Evolutionary conservation across 1,284 basidiomycete genomes (phyloP), one percentile per base, ranked within the genome.

Genomic region (Papiliotrema laurentii): DNA sequence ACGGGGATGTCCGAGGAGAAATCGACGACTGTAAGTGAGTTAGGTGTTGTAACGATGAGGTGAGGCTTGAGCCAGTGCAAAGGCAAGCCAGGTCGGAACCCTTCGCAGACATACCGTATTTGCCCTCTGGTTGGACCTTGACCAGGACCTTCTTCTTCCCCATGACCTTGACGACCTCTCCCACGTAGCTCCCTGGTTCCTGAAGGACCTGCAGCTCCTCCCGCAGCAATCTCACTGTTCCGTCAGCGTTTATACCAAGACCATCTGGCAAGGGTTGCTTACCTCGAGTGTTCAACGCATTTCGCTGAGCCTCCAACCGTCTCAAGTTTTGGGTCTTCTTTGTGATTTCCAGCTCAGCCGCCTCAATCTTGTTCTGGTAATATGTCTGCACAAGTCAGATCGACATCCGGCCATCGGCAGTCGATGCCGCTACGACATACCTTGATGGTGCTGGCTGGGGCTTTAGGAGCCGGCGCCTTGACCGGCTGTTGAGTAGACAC

Each of bases 71-170:
- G 18, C 45, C 14, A 27, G 28, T n/a, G 7, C 5, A 6, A 42
- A 6, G 5, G 27, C 21, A 5, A 33, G n/a, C 19, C 27, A 5
- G 43, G n/a, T 14, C 16, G 26, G 4, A 34, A 24, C 5, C n/a
- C n/a, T 27, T 34, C 24, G 24, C 18, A 13, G 13, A 66, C 77
- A 64, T 56, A 93, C 90, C 91, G 76, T 97, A 97, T 82, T 97
- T 97, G 53, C 93, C 93, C 76, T 97, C 94, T 0, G 94, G 94
- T 72, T 97, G 94, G 7, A 98, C 91, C 75, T 98, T 98, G 61
- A 98, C 94, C 37, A 98, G 78, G 4, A 97, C 92, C 76, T 97
- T 97, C 74, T 86, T 97, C 86, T 97, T 97, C 53, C 93, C 90
- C 94, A 97, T 97, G 18, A 97, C 88, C 75, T 97, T 98, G 63